These are phyloP conservation scores for Globisporangium nunn DNA, from an alignment of 352 stramenopile genomes.

Conservation along the genomic window DNA sequence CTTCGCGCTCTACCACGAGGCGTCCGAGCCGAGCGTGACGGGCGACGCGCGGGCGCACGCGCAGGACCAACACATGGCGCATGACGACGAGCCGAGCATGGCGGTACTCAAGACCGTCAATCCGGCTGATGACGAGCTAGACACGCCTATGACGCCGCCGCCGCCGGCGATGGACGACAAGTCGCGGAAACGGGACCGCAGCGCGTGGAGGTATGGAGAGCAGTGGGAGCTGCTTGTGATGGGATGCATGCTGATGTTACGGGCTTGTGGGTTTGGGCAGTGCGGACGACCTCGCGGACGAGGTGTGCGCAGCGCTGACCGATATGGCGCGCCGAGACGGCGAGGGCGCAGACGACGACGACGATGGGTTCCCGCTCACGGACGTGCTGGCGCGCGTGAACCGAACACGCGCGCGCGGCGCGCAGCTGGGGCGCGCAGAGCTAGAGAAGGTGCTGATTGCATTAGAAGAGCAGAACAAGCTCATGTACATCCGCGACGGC, in stretches of 20 bases:
- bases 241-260: not conserved
- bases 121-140: conserved; percentile 16
- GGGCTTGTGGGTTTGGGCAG: conserved; percentile 12
- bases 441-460: conserved; percentile 64
- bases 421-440: conserved; percentile 34
- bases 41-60: conserved; percentile 6
- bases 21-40: conserved; percentile 28
- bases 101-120: conserved; percentile 5
- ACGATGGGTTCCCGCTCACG: conserved; percentile 56
- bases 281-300: conserved; percentile 48
- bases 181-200: conserved; percentile 62
- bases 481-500: conserved; percentile 86
- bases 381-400: conserved; percentile 57
- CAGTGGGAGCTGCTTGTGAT: too few species aligned
- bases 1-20: conserved; percentile 97
- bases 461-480: conserved; percentile 84
- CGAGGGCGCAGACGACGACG: conserved; percentile 31
- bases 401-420: conserved; percentile 19
- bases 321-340: conserved; percentile 39
- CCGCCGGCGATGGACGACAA: conserved; percentile 17
- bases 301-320: conserved; percentile 50
- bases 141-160: conserved; percentile 10
- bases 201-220: conserved; percentile 23
- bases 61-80: not conserved
- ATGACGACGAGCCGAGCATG: not conserved